Evolutionary conservation across 129 eudicot species (phyloP), one percentile per base, ranked within the genome.

Genomic region (Glebionis coronaria): DNA sequence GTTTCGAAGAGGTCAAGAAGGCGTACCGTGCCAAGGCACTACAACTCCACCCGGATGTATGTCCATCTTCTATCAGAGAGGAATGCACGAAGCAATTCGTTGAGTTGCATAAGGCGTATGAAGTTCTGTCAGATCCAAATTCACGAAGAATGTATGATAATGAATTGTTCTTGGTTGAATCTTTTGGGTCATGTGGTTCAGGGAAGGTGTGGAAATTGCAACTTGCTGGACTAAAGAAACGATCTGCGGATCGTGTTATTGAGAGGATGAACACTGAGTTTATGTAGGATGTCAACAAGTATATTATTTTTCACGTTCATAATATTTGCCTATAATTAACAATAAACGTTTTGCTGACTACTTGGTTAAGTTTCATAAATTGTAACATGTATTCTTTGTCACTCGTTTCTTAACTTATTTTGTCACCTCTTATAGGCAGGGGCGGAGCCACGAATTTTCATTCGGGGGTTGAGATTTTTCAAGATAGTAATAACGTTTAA

Each of bases 61-160:
- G 85, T 51, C 77, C 82, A 5, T 62, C 78, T 4, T 61, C 82
- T 21, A 38, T 10, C 44, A 73, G 76, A 62, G 85, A 77, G 11
- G 92, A 86, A 38, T 71, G 79, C 50, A 82, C 85, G 0, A 81
- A 75, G 72, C 69, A 63, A 50, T 86, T 86, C 2, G 31, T 86
- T 11, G 87, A 82, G 77, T 14, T 82, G 40, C 78, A 78, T 2
- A 54, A 70, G 58, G 92, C 92, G 3, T 82, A 86, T 14, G 88
- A 82, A 64, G 78, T 81, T 31, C 83, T 86, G 21, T 80, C 88
- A 9, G 92, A 86, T 74, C 92, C 88, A n/a, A 61, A 19, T 40
- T 73, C 70, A 1, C 68, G 92, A 4, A 71, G 49, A 55, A 63
- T 58, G 61, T 85, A 82, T 60, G 92, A 86, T 72, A 29, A 31